These are phyloP conservation scores for Murraya paniculata DNA, from an alignment of 345 rosid genomes.

Conservation along the genomic window DNA sequence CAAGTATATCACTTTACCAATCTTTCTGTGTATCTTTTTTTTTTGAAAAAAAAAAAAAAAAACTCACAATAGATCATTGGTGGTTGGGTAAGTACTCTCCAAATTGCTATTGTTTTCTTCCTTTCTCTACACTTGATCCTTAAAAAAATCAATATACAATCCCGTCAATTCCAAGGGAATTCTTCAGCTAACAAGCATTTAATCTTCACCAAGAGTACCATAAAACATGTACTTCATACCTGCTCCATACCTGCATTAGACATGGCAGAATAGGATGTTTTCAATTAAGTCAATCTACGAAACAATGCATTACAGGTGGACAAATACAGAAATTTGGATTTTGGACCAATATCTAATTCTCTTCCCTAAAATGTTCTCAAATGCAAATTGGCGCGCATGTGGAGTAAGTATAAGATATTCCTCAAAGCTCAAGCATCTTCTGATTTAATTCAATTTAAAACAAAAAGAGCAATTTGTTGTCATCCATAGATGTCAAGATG, in stretches of 20 bases:
- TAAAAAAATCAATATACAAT: not conserved
- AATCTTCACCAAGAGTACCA: not conserved
- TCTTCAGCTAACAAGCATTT: not conserved
- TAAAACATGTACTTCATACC: not conserved
- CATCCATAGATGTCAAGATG: not conserved
- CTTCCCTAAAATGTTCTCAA: not conserved
- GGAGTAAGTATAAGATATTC: not conserved
- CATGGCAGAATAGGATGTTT: not conserved
- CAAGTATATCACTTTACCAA: not conserved
- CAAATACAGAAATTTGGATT: not conserved
- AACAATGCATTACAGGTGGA: not conserved
- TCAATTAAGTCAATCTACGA: not conserved
- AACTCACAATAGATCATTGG: constrained; percentile 12
- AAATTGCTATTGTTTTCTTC: not conserved
- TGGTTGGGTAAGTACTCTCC: constrained; percentile 1
- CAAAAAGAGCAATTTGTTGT: not conserved
- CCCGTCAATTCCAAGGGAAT: constrained; percentile 7
- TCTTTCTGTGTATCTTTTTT: not conserved
- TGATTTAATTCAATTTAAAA: not conserved
- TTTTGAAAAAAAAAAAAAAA: no score
- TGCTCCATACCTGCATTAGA: constrained; percentile 20
- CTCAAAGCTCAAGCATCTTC: not conserved
- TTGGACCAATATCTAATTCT: not conserved
- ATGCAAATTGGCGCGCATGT: not conserved
- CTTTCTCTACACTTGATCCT: not conserved